Percentiles rank a stretch among this genome's conserved stretches.
phyloP scores from a whole-genome alignment of 495 filamentous ascomycete species.

The Annulohypoxylon moriforme region DNA sequence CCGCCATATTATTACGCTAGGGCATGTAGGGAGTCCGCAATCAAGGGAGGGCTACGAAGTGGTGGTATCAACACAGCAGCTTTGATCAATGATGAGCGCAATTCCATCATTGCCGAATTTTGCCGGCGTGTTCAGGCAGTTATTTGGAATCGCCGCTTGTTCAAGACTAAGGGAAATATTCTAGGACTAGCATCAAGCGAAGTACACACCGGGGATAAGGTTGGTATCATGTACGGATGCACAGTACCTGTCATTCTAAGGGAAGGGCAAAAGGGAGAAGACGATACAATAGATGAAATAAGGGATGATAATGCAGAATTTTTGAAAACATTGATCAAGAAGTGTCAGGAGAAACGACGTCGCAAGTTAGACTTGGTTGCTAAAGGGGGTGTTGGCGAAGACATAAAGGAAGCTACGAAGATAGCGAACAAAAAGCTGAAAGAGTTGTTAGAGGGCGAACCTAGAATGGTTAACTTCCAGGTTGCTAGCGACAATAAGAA shows the following conservation, averaged over 20 bases:
- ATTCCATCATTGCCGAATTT: conserved; percentile 53
- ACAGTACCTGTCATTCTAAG: conserved; percentile 58
- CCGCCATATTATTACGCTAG: conserved; percentile 52
- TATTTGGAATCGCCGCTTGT: conserved; percentile 52
- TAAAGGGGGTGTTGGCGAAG: background rate
- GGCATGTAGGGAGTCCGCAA: conserved; percentile 42
- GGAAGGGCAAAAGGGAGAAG: background rate
- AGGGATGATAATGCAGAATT: conserved; percentile 7
- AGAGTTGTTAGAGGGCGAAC: background rate
- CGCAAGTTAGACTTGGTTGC: background rate
- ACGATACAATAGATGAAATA: background rate
- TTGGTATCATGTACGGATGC: conserved; percentile 58
- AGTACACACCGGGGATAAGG: conserved; percentile 43
- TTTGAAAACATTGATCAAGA: background rate
- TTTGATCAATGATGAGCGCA: conserved; percentile 51
- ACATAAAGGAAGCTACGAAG: background rate
- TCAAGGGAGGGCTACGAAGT: conserved; percentile 39
- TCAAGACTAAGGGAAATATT: conserved; percentile 43
- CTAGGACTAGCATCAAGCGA: conserved; percentile 43
- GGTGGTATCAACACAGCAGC: conserved; percentile 51
- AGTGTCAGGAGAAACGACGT: background rate
- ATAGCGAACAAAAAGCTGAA: background rate
- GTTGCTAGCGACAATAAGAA: background rate
- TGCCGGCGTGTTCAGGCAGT: conserved; percentile 55
- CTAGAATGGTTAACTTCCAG: background rate